Evolutionary conservation across 2,329 filamentous ascomycete species (phyloP).

Genomic region (Botrytis aclada): DNA sequence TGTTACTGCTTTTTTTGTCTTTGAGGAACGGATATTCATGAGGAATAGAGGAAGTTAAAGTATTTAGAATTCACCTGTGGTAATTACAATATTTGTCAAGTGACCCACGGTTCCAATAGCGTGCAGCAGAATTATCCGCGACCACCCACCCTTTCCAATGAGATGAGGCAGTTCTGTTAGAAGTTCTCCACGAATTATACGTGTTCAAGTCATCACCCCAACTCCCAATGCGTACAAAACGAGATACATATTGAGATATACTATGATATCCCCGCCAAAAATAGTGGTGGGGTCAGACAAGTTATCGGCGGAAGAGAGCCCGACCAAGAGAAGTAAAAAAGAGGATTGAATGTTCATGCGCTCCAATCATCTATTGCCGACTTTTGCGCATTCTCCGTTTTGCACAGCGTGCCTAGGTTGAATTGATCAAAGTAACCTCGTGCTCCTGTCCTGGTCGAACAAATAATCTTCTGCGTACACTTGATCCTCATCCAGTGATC

Average conservation of each 20-base stretch:
- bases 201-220: slow-evolving; percentile 4
- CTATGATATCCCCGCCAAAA: slow-evolving; percentile 9
- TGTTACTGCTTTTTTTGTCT: neutral
- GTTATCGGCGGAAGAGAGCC: slow-evolving; percentile 21
- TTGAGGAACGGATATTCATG: neutral
- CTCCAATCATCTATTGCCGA: slow-evolving; percentile 18
- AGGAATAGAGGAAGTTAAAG: neutral
- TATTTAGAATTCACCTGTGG: slow-evolving; percentile 3
- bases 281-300: slow-evolving; percentile 12
- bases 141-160: slow-evolving; percentile 12
- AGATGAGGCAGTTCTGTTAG: neutral
- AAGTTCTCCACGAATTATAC: slow-evolving; percentile 20
- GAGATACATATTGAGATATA: slow-evolving; percentile 1
- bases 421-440: neutral
- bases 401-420: neutral
- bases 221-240: neutral
- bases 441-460: neutral
- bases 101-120: slow-evolving; percentile 14
- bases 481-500: neutral
- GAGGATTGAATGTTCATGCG: slow-evolving; percentile 17
- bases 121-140: slow-evolving; percentile 13
- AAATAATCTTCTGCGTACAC: neutral
- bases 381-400: neutral
- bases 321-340: slow-evolving; percentile 12
- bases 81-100: slow-evolving; percentile 13